These are phyloP conservation scores for Pythium dissotocum DNA, from an alignment of 352 stramenopile genomes.

Conservation along the genomic window DNA sequence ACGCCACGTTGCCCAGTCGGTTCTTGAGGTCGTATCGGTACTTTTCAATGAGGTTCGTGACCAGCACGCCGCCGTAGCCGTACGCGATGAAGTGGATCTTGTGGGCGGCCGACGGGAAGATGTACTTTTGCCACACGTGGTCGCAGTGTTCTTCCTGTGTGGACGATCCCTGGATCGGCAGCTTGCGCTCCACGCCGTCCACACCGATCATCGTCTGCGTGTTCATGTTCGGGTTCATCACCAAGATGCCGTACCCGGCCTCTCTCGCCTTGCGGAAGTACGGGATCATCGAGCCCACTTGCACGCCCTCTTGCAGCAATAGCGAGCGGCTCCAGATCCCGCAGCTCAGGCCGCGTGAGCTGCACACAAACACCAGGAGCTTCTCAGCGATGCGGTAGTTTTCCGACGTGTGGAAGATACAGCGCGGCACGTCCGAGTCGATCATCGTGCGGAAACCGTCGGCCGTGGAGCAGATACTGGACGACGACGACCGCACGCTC, in stretches of 20 bases:
- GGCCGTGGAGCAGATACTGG: constrained; percentile 79
- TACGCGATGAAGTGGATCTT: constrained; percentile 91
- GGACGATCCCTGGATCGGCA: constrained; percentile 79
- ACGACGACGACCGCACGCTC: constrained; percentile 68
- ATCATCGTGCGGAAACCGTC: constrained; percentile 85
- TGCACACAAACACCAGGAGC: constrained; percentile 83
- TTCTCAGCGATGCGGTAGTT: constrained; percentile 79
- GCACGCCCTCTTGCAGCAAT: constrained; percentile 81
- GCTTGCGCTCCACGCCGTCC: constrained; percentile 64
- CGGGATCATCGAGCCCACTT: constrained; percentile 89
- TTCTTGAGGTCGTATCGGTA: constrained; percentile 79
- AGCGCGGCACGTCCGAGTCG: constrained; percentile 73
- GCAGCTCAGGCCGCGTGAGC: constrained; percentile 69
- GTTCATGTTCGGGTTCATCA: constrained; percentile 93
- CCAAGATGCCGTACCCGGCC: constrained; percentile 80
- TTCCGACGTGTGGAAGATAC: constrained; percentile 80
- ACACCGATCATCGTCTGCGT: constrained; percentile 71
- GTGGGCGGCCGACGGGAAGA: constrained; percentile 71
- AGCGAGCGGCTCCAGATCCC: constrained; percentile 89
- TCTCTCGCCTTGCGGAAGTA: constrained; percentile 80
- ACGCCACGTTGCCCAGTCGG: constrained; percentile 81
- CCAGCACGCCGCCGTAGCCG: constrained; percentile 76
- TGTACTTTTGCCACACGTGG: constrained; percentile 89
- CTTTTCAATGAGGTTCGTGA: constrained; percentile 82
- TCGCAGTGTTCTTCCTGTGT: constrained; percentile 88